Evolutionary conservation across 1,139 yeast species (phyloP), one percentile per base, ranked within the genome.

Genomic region (Saccharomyces hybrid): DNA sequence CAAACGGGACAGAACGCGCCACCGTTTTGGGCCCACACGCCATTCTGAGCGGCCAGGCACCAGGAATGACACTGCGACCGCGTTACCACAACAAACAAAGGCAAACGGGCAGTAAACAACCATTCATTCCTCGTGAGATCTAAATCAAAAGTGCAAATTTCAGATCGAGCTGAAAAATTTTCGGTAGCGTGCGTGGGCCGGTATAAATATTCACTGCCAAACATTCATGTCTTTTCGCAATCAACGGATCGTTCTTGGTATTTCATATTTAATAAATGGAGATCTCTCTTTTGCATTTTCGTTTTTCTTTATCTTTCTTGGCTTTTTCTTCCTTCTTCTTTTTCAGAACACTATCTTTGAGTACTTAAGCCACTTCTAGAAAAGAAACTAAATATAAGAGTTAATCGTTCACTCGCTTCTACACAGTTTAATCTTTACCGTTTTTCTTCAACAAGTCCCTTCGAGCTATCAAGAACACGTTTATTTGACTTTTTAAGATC

Each of bases 321-420:
- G 34, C 49, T 25, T 14, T 47, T 13, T 5, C 5, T 11, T n/a
- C 41, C 14, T 27, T 9, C 25, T 47, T 5, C 11, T 27, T 27
- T 47, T 28, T 47, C 8, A 13, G 23, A 25, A 16, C 19, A 46
- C 28, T 9, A 46, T 47, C 34, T 32, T 47, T 47, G 25, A 38
- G 44, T 38, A 38, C 44, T 38, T 38, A 7, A n/a, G 44, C 44
- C 44, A 38, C 23, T 38, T 38, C 13, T 8, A 38, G 25, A 38
- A 38, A 38, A 38, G 44, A 38, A 38, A 38, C 6, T 38, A 38
- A 38, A 38, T 38, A 38, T 9, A 38, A 38, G 44, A 38, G 44
- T 38, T 46, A 26, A 26, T 27, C 49, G 34, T 29, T 27, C 49
- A 26, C 19, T 47, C 49, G 49, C 49, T 47, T 38, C 44, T 38